Percentiles rank a stretch among this genome's conserved stretches.
These are phyloP conservation scores for Cornus florida DNA, from an alignment of 148 eudicot species.

Conservation along the genomic window DNA sequence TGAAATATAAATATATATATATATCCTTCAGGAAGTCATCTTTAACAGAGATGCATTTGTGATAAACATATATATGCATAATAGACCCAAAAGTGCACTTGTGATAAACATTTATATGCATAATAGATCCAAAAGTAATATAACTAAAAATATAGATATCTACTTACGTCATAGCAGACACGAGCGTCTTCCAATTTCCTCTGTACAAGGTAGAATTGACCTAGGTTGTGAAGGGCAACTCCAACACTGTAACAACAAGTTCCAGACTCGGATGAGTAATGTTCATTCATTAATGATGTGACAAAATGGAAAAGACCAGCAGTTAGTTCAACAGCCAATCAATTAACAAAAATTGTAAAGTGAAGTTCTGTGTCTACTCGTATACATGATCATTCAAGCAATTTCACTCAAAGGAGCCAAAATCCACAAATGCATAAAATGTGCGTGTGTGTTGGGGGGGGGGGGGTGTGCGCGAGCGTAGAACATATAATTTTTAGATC, in stretches of 20 bases:
- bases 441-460: too few relatives aligned
- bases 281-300: not conserved
- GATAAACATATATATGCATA: too few relatives aligned
- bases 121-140: not conserved
- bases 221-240: constrained; percentile 93
- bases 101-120: not conserved
- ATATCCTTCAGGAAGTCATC: too few relatives aligned
- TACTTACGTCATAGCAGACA: constrained; percentile 73
- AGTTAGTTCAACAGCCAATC: not conserved
- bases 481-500: too few relatives aligned
- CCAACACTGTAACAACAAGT: constrained; percentile 59
- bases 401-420: too few relatives aligned
- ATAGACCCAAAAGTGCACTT: not conserved
- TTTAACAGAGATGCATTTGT: too few relatives aligned
- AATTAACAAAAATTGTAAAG: not conserved
- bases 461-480: too few relatives aligned
- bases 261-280: not conserved
- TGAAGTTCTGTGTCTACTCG: too few relatives aligned
- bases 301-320: constrained; percentile 2
- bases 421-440: too few relatives aligned
- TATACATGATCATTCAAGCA: not conserved
- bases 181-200: constrained; percentile 74
- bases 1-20: too few relatives aligned
- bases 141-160: not conserved
- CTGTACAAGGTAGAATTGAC: constrained; percentile 78